These are phyloP conservation scores for Paralagenidium karlingii DNA, from an alignment of 352 stramenopile genomes.

Conservation along the genomic window DNA sequence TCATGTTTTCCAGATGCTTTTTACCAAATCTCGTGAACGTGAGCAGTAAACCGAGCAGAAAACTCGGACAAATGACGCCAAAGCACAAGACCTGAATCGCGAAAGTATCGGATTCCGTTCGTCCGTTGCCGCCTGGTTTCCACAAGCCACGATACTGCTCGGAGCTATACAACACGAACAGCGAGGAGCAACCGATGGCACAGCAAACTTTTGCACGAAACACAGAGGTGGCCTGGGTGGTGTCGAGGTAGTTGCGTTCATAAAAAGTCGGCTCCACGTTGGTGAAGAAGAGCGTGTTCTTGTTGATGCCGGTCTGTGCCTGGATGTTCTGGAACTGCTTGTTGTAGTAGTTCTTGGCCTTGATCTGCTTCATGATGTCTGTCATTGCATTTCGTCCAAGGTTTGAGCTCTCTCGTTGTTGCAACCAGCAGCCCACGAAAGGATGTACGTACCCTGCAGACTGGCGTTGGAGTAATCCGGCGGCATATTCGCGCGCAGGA, in stretches of 20 bases:
- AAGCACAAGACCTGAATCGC: slow-evolving; percentile 41
- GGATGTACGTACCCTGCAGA: too few relatives aligned
- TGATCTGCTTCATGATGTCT: slow-evolving; percentile 75
- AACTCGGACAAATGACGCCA: slow-evolving; percentile 34
- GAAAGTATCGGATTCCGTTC: slow-evolving; percentile 23
- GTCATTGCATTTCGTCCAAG: too few relatives aligned
- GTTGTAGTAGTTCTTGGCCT: slow-evolving; percentile 66
- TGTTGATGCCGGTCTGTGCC: slow-evolving; percentile 56
- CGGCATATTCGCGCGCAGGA: slow-evolving; percentile 47
- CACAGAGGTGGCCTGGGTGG: slow-evolving; percentile 33
- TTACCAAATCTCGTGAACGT: slow-evolving; percentile 35
- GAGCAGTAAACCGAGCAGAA: slow-evolving; percentile 33
- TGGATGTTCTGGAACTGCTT: slow-evolving; percentile 71
- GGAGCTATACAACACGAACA: slow-evolving; percentile 40
- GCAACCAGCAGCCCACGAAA: too few relatives aligned
- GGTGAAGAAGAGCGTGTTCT: slow-evolving; percentile 39
- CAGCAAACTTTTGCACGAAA: slow-evolving; percentile 47
- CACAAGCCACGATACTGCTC: slow-evolving; percentile 32
- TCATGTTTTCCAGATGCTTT: slow-evolving; percentile 51
- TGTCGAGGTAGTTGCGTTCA: slow-evolving; percentile 44
- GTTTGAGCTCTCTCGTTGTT: too few relatives aligned
- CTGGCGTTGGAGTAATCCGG: too few relatives aligned
- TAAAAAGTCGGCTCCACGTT: slow-evolving; percentile 40
- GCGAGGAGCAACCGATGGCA: slow-evolving; percentile 32
- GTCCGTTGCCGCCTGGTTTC: slow-evolving; percentile 15